phyloP scores from a whole-genome alignment of 208 protist species.

The Trypanosoma vivax region DNA sequence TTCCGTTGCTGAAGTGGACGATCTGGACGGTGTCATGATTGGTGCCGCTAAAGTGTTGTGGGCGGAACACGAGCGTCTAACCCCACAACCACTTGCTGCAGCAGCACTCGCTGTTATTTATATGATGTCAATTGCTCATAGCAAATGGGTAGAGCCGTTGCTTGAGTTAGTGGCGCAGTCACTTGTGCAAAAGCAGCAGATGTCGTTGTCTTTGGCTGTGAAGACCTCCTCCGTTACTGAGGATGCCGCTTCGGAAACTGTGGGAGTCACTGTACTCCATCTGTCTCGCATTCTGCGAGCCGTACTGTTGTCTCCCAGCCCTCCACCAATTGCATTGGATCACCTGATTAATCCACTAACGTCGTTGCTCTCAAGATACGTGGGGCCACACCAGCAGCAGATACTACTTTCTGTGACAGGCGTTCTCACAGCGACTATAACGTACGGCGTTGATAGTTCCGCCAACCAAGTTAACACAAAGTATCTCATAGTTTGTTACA shows the following conservation, averaged over 20 bases:
- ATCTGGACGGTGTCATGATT: conserved; percentile 52
- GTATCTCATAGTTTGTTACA: conserved; percentile 77
- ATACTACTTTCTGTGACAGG: conserved; percentile 66
- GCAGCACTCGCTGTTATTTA: conserved; percentile 46
- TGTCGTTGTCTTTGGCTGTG: background rate
- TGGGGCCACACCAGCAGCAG: conserved; percentile 73
- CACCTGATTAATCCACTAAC: conserved; percentile 40
- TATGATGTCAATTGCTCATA: conserved; percentile 34
- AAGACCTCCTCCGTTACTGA: too few species aligned
- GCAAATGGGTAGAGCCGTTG: conserved; percentile 60
- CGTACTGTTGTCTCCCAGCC: conserved; percentile 33
- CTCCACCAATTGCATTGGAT: conserved; percentile 56
- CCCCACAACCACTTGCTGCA: conserved; percentile 36
- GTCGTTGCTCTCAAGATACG: conserved; percentile 64
- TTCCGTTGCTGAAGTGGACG: conserved; percentile 18
- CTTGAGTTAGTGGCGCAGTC: conserved; percentile 42
- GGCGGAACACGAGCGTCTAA: conserved; percentile 38
- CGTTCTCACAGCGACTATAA: conserved; percentile 64
- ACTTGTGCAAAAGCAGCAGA: conserved; percentile 23
- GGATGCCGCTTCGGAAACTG: conserved; percentile 6
- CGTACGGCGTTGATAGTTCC: conserved; percentile 41
- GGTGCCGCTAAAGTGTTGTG: conserved; percentile 50
- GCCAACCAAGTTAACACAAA: conserved; percentile 36
- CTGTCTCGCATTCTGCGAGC: conserved; percentile 37
- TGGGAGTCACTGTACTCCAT: conserved; percentile 45